Evolutionary conservation across 2,329 filamentous ascomycete genomes (phyloP).

Genomic region (Cryphonectria carpinicola): DNA sequence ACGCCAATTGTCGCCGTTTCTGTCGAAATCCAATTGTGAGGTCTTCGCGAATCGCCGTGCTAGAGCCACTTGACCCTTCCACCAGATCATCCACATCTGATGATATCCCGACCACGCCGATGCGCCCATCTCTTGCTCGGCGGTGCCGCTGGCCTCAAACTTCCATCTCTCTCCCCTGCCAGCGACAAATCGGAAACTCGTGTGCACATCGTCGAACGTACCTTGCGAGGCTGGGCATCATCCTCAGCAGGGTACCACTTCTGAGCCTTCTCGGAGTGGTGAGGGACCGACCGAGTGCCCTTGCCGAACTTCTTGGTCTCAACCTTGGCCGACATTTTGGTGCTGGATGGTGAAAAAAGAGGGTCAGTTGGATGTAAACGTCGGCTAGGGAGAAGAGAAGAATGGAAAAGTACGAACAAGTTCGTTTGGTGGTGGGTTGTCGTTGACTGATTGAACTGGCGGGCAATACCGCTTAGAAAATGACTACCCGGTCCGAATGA

Average conservation of each 20-base stretch:
- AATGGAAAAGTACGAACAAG: constrained; percentile 24
- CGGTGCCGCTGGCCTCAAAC: background rate
- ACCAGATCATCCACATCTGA: background rate
- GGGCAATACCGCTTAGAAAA: constrained; percentile 22
- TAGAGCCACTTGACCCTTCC: constrained; percentile 1
- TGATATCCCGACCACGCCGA: background rate
- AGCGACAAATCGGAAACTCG: constrained; percentile 25
- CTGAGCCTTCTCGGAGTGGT: constrained; percentile 87
- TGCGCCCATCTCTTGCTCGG: constrained; percentile 6
- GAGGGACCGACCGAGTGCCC: constrained; percentile 89
- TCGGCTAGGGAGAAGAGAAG: constrained; percentile 22
- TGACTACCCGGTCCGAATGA: constrained; percentile 12
- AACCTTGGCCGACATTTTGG: constrained; percentile 72
- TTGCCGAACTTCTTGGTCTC: constrained; percentile 95
- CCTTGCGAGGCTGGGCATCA: constrained; percentile 87
- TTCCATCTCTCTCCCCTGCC: background rate
- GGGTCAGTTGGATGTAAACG: constrained; percentile 13
- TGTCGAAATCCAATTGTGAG: background rate
- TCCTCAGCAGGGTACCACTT: constrained; percentile 99
- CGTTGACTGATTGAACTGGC: constrained; percentile 25
- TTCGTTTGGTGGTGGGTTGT: constrained; percentile 28
- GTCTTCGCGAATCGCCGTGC: background rate
- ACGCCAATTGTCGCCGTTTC: background rate
- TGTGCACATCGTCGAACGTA: constrained; percentile 60
- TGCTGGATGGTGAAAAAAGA: constrained; percentile 42